Percentiles rank a stretch among this genome's conserved stretches.
These are phyloP conservation scores for Malania oleifera DNA, from an alignment of 164 flowering plant genomes.

Conservation along the genomic window DNA sequence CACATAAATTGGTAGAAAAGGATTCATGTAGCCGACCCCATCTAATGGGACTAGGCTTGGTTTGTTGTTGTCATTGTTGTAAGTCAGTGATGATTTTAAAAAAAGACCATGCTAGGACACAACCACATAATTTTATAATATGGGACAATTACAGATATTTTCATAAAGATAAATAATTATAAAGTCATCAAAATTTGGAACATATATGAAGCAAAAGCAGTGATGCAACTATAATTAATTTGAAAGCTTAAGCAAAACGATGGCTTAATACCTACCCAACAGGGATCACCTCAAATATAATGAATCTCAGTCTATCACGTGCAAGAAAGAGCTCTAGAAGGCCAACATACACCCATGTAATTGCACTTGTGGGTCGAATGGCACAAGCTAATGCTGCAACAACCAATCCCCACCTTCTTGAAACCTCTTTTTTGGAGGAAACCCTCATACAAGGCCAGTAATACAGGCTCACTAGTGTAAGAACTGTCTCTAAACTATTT, in stretches of 20 bases:
- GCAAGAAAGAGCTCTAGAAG: slow-evolving; percentile 53
- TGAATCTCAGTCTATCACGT: slow-evolving; percentile 44
- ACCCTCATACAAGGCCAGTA: slow-evolving; percentile 78
- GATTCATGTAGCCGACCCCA: too few species aligned
- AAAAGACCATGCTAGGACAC: too few species aligned
- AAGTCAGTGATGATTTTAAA: too few species aligned
- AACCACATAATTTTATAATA: too few species aligned
- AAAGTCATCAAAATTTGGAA: too few species aligned
- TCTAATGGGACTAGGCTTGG: too few species aligned
- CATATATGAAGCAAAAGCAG: too few species aligned
- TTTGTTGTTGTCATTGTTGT: too few species aligned
- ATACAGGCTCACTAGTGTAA: slow-evolving; percentile 65
- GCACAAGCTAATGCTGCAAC: slow-evolving; percentile 87
- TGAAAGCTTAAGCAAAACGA: neutral
- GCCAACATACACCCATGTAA: slow-evolving; percentile 87
- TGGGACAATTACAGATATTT: too few species aligned
- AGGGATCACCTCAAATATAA: slow-evolving; percentile 61
- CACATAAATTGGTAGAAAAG: too few species aligned
- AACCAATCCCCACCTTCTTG: slow-evolving; percentile 70
- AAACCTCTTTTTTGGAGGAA: slow-evolving; percentile 27
- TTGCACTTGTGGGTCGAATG: slow-evolving; percentile 90
- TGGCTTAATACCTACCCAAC: slow-evolving; percentile 58
- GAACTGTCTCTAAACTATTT: slow-evolving; percentile 81
- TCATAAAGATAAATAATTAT: too few species aligned
- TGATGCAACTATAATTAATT: neutral